phyloP scores from a whole-genome alignment of 768 basidiomycete genomes.

The Auricularia sp. region DNA sequence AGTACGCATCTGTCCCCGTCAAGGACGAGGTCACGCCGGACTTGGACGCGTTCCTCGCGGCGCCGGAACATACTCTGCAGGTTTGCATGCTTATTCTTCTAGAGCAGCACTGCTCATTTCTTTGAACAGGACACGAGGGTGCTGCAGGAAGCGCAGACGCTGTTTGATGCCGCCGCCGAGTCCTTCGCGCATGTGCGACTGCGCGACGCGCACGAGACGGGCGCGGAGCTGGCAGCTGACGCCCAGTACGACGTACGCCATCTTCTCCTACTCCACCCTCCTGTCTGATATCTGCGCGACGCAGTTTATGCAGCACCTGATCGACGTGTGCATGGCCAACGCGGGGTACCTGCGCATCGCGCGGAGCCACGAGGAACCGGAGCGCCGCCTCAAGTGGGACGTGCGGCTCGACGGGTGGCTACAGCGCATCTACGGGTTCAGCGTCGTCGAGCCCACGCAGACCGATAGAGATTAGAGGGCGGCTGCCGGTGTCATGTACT shows the following conservation, averaged over 20 bases:
- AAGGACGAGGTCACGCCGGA: not conserved
- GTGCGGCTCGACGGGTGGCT: not conserved
- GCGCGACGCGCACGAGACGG: not conserved
- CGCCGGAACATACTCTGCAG: not conserved
- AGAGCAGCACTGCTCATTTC: not conserved
- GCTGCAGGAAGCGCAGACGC: not conserved
- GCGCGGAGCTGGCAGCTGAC: not conserved
- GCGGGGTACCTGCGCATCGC: not conserved
- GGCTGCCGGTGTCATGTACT: not conserved
- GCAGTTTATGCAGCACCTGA: not conserved
- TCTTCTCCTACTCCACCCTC: not conserved
- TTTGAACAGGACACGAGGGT: not conserved
- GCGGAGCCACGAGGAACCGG: not conserved
- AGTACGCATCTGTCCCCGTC: constrained; percentile 28
- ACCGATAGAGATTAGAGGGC: not conserved
- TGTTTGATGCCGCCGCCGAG: not conserved
- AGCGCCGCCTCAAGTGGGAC: not conserved
- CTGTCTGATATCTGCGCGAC: not conserved
- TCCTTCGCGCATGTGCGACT: not conserved
- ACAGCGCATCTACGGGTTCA: not conserved
- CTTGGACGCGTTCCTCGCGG: not conserved
- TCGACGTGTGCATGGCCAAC: not conserved
- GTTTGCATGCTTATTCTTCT: not conserved
- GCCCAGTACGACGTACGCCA: not conserved
- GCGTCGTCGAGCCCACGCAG: not conserved